These are phyloP conservation scores for Vitis riparia DNA, from an alignment of 164 flowering plant genomes.

Conservation along the genomic window DNA sequence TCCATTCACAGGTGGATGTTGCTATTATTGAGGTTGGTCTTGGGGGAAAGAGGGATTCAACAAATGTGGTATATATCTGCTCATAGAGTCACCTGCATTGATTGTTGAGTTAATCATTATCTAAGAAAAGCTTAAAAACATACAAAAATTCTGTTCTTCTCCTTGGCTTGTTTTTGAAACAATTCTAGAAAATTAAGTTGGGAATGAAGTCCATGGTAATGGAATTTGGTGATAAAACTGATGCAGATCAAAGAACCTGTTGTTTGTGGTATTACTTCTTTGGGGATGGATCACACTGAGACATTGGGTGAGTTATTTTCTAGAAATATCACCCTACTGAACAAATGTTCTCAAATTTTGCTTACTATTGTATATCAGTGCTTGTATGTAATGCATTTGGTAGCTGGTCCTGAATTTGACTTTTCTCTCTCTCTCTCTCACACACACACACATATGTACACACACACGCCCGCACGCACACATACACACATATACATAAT, in stretches of 20 bases:
- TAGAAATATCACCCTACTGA: background rate
- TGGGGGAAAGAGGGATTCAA: slow-evolving; percentile 76
- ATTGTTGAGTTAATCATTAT: background rate
- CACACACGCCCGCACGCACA: accelerated
- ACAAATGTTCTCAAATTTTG: background rate
- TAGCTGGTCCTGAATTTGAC: background rate
- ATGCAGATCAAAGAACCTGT: slow-evolving; percentile 77
- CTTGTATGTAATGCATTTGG: too few species aligned
- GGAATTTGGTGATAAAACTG: slow-evolving; percentile 2
- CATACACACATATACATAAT: background rate
- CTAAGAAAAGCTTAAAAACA: background rate
- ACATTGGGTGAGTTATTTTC: slow-evolving; percentile 45
- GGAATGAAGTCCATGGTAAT: background rate
- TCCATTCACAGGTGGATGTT: slow-evolving; percentile 70
- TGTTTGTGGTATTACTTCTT: slow-evolving; percentile 83
- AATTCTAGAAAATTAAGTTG: background rate
- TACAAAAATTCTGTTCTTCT: background rate
- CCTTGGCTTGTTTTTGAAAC: background rate
- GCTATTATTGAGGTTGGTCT: slow-evolving; percentile 93
- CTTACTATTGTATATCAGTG: background rate
- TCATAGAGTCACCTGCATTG: background rate
- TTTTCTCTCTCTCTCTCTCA: background rate
- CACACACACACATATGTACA: background rate
- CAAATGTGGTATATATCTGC: slow-evolving; percentile 75
- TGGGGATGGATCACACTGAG: slow-evolving; percentile 92